Percentiles rank a stretch among this genome's conserved stretches.
Evolutionary conservation across 1,139 yeast species (phyloP).

Genomic region (Arxiozyma slooffiae): DNA sequence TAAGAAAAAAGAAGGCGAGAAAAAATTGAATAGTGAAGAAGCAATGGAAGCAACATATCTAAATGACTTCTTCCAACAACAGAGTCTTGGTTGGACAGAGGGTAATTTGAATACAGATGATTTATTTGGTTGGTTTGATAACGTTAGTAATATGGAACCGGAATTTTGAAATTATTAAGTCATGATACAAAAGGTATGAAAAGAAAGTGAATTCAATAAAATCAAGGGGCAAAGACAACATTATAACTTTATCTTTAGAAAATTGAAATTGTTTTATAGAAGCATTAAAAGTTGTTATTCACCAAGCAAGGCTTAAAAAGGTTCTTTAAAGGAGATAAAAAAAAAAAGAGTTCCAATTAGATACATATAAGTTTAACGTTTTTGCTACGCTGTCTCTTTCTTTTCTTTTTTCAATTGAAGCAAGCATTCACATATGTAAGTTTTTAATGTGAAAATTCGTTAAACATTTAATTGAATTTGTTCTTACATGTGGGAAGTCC

Average conservation of each 20-base stretch:
- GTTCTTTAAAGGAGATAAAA: too few species aligned
- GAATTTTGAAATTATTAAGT: slow-evolving; percentile 35
- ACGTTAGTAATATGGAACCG: slow-evolving; percentile 41
- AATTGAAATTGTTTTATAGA: neutral
- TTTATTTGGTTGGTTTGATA: slow-evolving; percentile 92
- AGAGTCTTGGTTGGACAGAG: slow-evolving; percentile 78
- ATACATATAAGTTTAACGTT: too few species aligned
- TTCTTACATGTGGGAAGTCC: too few species aligned
- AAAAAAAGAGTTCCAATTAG: too few species aligned
- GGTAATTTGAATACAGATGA: slow-evolving; percentile 53
- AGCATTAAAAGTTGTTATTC: too few species aligned
- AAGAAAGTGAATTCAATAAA: too few species aligned
- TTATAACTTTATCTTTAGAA: neutral
- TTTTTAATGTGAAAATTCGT: too few species aligned
- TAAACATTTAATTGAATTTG: too few species aligned
- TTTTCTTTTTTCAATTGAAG: too few species aligned
- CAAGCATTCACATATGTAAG: too few species aligned
- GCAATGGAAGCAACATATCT: slow-evolving; percentile 12
- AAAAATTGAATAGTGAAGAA: slow-evolving; percentile 4
- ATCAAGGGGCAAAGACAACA: neutral
- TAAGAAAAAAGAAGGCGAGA: neutral
- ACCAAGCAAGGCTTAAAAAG: too few species aligned
- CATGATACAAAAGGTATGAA: neutral
- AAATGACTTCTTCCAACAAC: slow-evolving; percentile 57
- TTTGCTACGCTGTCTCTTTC: too few species aligned